Evolutionary conservation across 148 eudicot genomes (phyloP), one percentile per base, ranked within the genome.

Genomic region (Drosera capensis): DNA sequence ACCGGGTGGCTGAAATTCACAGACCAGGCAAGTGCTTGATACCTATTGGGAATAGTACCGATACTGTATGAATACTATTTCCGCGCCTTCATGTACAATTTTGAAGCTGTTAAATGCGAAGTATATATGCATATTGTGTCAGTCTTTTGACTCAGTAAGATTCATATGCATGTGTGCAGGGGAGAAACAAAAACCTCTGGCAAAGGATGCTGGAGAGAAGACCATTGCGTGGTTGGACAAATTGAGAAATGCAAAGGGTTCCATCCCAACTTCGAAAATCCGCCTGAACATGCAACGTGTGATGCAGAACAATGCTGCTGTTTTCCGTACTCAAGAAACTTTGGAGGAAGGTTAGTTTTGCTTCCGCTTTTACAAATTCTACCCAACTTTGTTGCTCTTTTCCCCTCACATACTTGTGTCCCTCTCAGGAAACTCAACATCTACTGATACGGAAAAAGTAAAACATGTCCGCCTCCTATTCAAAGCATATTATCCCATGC

Each of bases 231-330:
- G 95, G 92, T 61, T 85, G 58, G 92, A 85, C 63, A 85, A 80
- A 67, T 24, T 85, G 31, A 66, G 92, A 39, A 72, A 80, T 60
- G 61, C 92, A 39, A 81, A 78, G 48, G 99, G 99, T 50, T 75
- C 99, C 47, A 67, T 66, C 57, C 80, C 88, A 51, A 90, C 95
- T 38, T 80, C 93, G 23, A 64, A 78, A 56, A 78, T 90, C 57
- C 77, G 99, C 21, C 52, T 90, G 61, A 73, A 90, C 61, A 90
- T 90, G 99, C 99, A 90, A 49, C 74, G 95, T 12, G 38, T 81
- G 22, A 80, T 90, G 99, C 93, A 90, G 69, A 90, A 61, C 51
- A 81, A 90, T 71, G 99, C 99, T 63, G 99, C 99, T 29, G 99
- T 90, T 19, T 90, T 90, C 46, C 78, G 99, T 43, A 90, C 95